Conservation (phyloP, 805 yeast genomes). For the Wickerhamiella siamensis region DNA sequence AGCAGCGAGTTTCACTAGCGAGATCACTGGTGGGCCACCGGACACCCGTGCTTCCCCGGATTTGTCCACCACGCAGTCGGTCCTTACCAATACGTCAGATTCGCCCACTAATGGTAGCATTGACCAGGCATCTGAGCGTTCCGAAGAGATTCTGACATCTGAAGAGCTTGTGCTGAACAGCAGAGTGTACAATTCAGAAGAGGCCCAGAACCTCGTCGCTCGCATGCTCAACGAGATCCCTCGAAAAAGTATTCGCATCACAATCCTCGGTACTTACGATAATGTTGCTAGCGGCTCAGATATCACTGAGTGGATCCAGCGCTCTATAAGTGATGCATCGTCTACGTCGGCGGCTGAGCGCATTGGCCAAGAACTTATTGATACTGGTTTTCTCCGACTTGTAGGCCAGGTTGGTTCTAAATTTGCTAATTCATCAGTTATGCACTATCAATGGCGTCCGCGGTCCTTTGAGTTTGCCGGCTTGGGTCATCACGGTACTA, state of each 20-base stretch:
- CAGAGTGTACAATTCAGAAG: slow-evolving; percentile 25
- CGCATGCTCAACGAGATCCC: slow-evolving; percentile 38
- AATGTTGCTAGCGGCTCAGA: slow-evolving; percentile 47
- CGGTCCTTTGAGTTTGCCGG: slow-evolving; percentile 45
- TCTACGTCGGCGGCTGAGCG: slow-evolving; percentile 47
- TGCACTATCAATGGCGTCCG: slow-evolving; percentile 70
- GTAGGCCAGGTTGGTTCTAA: slow-evolving; percentile 46
- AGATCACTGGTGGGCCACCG: not conserved
- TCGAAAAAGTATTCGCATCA: slow-evolving; percentile 40
- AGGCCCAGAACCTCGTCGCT: slow-evolving; percentile 30
- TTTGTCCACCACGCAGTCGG: not conserved
- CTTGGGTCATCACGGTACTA: slow-evolving; percentile 10
- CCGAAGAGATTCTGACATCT: slow-evolving; percentile 13
- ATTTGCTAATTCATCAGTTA: slow-evolving; percentile 62
- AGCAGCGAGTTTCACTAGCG: not conserved
- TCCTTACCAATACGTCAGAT: too few relatives aligned
- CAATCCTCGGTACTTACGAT: slow-evolving; percentile 55
- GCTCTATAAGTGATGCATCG: slow-evolving; percentile 28
- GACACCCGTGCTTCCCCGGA: not conserved
- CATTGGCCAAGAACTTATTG: slow-evolving; percentile 59
- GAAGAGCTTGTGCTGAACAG: slow-evolving; percentile 23
- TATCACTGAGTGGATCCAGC: slow-evolving; percentile 45
- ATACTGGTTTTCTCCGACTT: slow-evolving; percentile 43
- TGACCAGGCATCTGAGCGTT: slow-evolving; percentile 8
- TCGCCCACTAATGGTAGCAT: not conserved